Evolutionary conservation across 192 early-diverging fungal genomes (phyloP), one percentile per base, ranked within the genome.

Genomic region (Gaertneriomyces semiglobifer): DNA sequence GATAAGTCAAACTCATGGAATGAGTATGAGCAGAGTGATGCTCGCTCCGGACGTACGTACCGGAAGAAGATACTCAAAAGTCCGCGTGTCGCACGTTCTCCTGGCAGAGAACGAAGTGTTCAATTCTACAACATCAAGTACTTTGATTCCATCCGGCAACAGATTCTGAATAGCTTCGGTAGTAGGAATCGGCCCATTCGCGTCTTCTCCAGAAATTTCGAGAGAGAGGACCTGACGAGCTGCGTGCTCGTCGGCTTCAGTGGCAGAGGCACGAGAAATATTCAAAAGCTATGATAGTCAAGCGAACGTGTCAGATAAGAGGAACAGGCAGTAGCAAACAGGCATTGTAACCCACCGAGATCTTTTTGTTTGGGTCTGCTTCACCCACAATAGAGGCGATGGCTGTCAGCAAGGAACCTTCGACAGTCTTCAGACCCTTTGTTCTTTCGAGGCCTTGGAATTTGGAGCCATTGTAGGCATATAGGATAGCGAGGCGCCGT

Each of bases 201-300:
- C n/a, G 14, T 50, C 62, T 25, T 54, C 69, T 67, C 87, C 88
- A 53, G 90, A 84, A 82, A 99, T 86, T 74, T 99, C 98, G 41
- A 92, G 64, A 7, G 94, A 94, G 4, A 95, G 84, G 4, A 99
- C 90, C 62, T 99, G 95, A 8, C 96, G 94, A 45, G 93, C 90
- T 19, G 98, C 95, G 71, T 98, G 96, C 6, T 98, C 98, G 33
- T 96, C 98, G 76, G 96, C 94, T 71, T 99, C 98, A 1, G 98
- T 99, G 5, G 71, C 67, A 43, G 75, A 76, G 4, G 75, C 75
- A n/a, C 80, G 74, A 14, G 66, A 70, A 60, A 82, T 79, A 69
- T 76, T 74, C 57, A 74, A 63, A 46, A 81, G 68, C 78, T 80
- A 52, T 20, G 18, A 8, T 5, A 18, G 38, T 12, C 42, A 39